A percentile compares a stretch with the other conserved stretches of the same genome.
phyloP scores from a whole-genome alignment of 345 rosid species.

The Sisymbrium irio region DNA sequence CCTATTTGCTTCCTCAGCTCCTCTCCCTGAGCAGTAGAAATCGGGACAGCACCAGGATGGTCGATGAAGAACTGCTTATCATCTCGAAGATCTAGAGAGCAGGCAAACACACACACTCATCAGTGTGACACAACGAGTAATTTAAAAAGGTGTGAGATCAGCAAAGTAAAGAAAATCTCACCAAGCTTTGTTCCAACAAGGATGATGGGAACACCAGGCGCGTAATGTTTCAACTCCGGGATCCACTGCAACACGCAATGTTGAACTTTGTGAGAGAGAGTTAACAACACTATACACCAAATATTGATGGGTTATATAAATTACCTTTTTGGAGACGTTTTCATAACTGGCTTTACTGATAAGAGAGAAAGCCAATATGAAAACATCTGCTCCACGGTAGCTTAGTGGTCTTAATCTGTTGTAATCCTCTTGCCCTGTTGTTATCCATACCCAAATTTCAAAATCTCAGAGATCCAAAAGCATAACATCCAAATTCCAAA shows the following conservation, averaged over 20 bases:
- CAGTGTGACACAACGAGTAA: background rate
- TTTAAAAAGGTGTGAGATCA: background rate
- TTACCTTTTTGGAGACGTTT: slow-evolving; percentile 96
- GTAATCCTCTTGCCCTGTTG: slow-evolving; percentile 89
- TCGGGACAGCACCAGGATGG: slow-evolving; percentile 95
- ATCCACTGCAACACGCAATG: slow-evolving; percentile 72
- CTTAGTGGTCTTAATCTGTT: slow-evolving; percentile 89
- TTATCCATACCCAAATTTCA: background rate
- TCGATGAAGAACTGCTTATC: slow-evolving; percentile 83
- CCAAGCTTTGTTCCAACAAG: slow-evolving; percentile 98
- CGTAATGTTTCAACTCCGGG: slow-evolving; percentile 94
- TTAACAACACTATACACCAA: background rate
- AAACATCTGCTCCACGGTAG: slow-evolving; percentile 95
- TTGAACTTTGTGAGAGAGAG: background rate
- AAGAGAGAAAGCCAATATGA: slow-evolving; percentile 90
- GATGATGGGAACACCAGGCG: slow-evolving; percentile 87
- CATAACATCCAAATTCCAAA: background rate
- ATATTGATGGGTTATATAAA: background rate
- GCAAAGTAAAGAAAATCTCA: slow-evolving; percentile 29
- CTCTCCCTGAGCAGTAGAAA: slow-evolving; percentile 83
- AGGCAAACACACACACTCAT: slow-evolving; percentile 16
- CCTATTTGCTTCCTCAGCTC: slow-evolving; percentile 80
- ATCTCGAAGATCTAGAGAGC: slow-evolving; percentile 77
- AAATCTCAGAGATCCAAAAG: slow-evolving; percentile 2
- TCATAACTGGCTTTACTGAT: slow-evolving; percentile 99